Conservation (phyloP, 306 rosid genomes). For the Castanopsis chinensis region DNA sequence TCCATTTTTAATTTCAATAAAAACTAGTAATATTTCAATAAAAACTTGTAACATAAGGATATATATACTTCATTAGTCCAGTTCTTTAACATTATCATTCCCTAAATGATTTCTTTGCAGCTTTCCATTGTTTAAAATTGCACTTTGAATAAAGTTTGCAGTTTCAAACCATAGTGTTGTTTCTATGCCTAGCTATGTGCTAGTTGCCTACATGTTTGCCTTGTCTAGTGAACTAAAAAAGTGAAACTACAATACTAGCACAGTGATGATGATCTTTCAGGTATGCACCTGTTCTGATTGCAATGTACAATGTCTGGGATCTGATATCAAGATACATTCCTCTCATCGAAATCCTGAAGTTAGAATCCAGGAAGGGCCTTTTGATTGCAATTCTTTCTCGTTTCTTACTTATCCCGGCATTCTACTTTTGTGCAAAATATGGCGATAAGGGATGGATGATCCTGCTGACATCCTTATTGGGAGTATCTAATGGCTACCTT, state of each 20-base stretch:
- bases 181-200: neutral
- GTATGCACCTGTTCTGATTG: constrained; percentile 70
- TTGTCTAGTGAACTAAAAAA: neutral
- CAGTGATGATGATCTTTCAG: constrained; percentile 33
- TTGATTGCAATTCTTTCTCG: constrained; percentile 40
- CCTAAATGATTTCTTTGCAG: too few relatives aligned
- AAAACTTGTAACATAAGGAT: too few relatives aligned
- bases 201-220: neutral
- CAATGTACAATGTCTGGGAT: constrained; percentile 64
- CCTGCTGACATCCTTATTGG: constrained; percentile 60
- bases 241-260: neutral
- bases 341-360: constrained; percentile 46
- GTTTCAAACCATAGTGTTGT: neutral
- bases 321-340: constrained; percentile 67
- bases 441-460: constrained; percentile 91
- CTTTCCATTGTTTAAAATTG: neutral
- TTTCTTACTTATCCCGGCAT: constrained; percentile 68
- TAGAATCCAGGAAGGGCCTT: constrained; percentile 71
- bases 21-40: too few relatives aligned
- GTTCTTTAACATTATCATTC: too few relatives aligned
- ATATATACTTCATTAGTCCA: too few relatives aligned
- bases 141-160: neutral
- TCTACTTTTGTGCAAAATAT: constrained; percentile 77
- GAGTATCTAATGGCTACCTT: constrained; percentile 76
- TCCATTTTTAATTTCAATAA: too few relatives aligned